phyloP scores from a whole-genome alignment of 257 asterid species.

The Petunia secreta region DNA sequence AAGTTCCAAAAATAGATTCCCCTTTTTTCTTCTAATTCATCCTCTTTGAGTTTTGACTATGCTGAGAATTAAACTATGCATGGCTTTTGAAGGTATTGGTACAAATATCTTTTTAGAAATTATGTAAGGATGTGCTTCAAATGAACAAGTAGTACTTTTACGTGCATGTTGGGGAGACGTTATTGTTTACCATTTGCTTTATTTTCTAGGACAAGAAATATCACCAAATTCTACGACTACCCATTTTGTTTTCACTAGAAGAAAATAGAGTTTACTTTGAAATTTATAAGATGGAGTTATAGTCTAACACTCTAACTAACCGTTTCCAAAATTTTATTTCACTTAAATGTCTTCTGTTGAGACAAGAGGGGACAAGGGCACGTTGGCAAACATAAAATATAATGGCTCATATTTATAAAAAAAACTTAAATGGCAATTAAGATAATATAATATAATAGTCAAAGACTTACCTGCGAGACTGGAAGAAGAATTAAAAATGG shows the following conservation, averaged over 20 bases:
- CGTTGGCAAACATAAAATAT: neutral
- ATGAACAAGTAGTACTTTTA: slow-evolving; percentile 15
- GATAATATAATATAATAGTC: slow-evolving; percentile 6
- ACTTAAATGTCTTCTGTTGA: neutral
- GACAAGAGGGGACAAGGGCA: slow-evolving; percentile 5
- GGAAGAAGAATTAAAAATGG: neutral
- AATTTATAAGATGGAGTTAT: neutral
- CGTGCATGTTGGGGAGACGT: slow-evolving; percentile 51
- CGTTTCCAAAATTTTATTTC: slow-evolving; percentile 11
- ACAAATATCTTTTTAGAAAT: neutral
- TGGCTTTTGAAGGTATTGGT: neutral
- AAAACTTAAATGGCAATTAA: neutral
- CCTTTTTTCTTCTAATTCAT: slow-evolving; percentile 19
- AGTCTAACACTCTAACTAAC: neutral
- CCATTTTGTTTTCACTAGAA: neutral
- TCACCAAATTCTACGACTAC: slow-evolving; percentile 16
- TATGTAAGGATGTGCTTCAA: neutral
- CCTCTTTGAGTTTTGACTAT: neutral
- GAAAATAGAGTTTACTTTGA: slow-evolving; percentile 10
- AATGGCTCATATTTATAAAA: neutral
- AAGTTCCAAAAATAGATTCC: slow-evolving; percentile 30
- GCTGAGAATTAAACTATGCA: neutral
- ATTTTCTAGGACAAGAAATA: slow-evolving; percentile 10
- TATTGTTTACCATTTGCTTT: slow-evolving; percentile 23
- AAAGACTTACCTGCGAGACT: neutral